phyloP scores from a whole-genome alignment of 805 yeast genomes.

The Zygoascus ofunaensis region DNA sequence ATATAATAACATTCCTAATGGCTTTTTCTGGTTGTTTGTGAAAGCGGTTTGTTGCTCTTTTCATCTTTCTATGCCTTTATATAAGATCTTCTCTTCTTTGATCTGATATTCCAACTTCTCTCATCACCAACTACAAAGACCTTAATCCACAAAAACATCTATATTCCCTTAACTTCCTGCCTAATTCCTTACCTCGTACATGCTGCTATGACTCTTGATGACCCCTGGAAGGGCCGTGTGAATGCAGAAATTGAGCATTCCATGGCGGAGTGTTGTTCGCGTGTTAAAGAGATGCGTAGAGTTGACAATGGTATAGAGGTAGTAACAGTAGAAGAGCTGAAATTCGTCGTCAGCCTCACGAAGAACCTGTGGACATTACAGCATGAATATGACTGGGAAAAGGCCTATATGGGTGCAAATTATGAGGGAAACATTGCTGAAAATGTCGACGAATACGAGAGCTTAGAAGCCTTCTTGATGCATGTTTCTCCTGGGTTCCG shows the following conservation, averaged over 20 bases:
- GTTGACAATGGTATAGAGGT: not conserved
- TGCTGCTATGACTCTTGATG: not conserved
- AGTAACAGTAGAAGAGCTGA: not conserved
- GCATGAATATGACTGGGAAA: not conserved
- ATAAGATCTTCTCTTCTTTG: too few relatives aligned
- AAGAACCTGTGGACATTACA: not conserved
- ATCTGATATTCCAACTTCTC: too few relatives aligned
- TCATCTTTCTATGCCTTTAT: too few relatives aligned
- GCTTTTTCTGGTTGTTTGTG: too few relatives aligned
- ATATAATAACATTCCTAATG: too few relatives aligned
- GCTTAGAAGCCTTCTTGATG: conserved; percentile 27
- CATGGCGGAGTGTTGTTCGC: not conserved
- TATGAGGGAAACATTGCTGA: not conserved
- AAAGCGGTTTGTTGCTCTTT: too few relatives aligned
- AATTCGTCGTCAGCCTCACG: not conserved
- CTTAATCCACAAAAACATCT: too few relatives aligned
- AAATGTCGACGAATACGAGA: conserved; percentile 17
- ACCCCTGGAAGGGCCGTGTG: not conserved
- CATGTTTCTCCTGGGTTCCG: conserved; percentile 19
- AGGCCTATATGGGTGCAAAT: not conserved
- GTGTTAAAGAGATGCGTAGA: not conserved
- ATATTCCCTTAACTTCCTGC: too few relatives aligned
- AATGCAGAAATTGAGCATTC: not conserved
- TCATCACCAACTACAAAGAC: too few relatives aligned
- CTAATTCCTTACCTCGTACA: not conserved